Conservation (phyloP, 805 yeast species). For the Ogataea pignaliae region DNA sequence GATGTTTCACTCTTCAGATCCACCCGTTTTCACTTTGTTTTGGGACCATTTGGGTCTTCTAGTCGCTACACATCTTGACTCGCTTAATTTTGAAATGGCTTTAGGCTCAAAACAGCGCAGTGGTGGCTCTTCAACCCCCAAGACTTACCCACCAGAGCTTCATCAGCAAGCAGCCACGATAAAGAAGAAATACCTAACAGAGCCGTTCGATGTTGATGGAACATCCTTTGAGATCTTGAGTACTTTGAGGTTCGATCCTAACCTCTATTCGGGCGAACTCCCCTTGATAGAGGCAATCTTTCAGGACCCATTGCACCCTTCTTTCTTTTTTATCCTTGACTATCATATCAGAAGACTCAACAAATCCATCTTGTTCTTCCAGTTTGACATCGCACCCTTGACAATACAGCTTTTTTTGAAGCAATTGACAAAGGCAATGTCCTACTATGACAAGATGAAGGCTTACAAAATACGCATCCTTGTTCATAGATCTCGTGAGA, state of each 20-base stretch:
- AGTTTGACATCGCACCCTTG: conserved; percentile 34
- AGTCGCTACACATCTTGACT: too few relatives aligned
- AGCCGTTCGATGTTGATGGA: conserved; percentile 11
- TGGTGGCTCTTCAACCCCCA: too few relatives aligned
- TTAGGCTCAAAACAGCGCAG: neutral
- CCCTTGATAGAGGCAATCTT: conserved; percentile 22
- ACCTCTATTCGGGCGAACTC: conserved; percentile 30
- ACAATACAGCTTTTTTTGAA: conserved; percentile 38
- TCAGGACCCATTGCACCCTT: conserved; percentile 20
- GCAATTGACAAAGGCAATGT: conserved; percentile 36
- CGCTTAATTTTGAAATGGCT: too few relatives aligned
- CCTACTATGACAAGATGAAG: conserved; percentile 23
- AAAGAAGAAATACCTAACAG: conserved; percentile 7
- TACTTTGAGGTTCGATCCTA: conserved; percentile 75
- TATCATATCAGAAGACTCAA: conserved; percentile 61
- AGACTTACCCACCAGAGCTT: conserved; percentile 2
- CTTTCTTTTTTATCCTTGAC: conserved; percentile 55
- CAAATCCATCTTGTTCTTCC: conserved; percentile 51
- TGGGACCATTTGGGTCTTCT: too few relatives aligned
- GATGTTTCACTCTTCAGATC: too few relatives aligned
- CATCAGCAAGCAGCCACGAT: conserved; percentile 3
- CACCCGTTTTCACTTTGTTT: too few relatives aligned
- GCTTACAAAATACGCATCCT: conserved; percentile 48
- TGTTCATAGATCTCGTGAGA: conserved; percentile 25
- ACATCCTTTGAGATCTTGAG: conserved; percentile 53